A percentile compares a stretch with the other conserved stretches of the same genome.
These are phyloP conservation scores for Stachybotrys chlorohalonatus DNA, from an alignment of 2,329 filamentous ascomycete species.

Conservation along the genomic window DNA sequence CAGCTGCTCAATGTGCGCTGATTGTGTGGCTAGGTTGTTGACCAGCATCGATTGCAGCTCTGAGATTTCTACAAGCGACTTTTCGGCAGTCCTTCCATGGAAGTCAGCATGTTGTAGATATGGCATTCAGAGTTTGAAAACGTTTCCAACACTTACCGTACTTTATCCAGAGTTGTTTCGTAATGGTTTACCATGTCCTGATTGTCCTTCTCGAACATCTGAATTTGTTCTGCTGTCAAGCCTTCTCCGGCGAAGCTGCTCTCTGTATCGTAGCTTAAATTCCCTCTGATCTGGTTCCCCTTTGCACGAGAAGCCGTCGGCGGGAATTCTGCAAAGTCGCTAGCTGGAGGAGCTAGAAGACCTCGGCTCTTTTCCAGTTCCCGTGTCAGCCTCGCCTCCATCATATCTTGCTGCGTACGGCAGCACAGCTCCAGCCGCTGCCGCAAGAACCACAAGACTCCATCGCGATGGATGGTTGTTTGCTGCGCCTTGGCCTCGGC, in stretches of 20 bases:
- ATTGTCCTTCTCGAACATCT: slow-evolving; percentile 90
- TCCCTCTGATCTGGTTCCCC: neutral
- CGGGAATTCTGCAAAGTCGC: slow-evolving; percentile 23
- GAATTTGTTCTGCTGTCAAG: slow-evolving; percentile 75
- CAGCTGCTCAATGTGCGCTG: slow-evolving; percentile 81
- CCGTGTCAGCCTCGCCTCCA: slow-evolving; percentile 76
- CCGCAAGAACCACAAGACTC: slow-evolving; percentile 74
- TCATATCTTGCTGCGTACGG: slow-evolving; percentile 78
- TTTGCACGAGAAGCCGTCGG: slow-evolving; percentile 9
- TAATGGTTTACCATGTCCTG: slow-evolving; percentile 88
- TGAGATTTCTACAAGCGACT: slow-evolving; percentile 84
- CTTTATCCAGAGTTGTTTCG: slow-evolving; percentile 88
- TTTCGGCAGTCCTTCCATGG: slow-evolving; percentile 64
- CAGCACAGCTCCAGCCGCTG: slow-evolving; percentile 68
- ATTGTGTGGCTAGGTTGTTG: slow-evolving; percentile 74
- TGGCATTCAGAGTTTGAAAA: neutral
- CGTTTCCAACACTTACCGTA: slow-evolving; percentile 55
- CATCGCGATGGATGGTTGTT: slow-evolving; percentile 64
- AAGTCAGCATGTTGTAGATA: neutral
- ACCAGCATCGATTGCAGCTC: slow-evolving; percentile 86
- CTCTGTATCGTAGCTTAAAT: neutral
- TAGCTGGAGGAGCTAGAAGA: slow-evolving; percentile 40
- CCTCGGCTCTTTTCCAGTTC: slow-evolving; percentile 87
- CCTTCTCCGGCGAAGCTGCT: slow-evolving; percentile 29
- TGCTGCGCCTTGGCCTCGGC: slow-evolving; percentile 65